These are phyloP conservation scores for Antitrichia curtipendula DNA, from an alignment of 225 moss, liverwort and hornwort species.

Conservation along the genomic window DNA sequence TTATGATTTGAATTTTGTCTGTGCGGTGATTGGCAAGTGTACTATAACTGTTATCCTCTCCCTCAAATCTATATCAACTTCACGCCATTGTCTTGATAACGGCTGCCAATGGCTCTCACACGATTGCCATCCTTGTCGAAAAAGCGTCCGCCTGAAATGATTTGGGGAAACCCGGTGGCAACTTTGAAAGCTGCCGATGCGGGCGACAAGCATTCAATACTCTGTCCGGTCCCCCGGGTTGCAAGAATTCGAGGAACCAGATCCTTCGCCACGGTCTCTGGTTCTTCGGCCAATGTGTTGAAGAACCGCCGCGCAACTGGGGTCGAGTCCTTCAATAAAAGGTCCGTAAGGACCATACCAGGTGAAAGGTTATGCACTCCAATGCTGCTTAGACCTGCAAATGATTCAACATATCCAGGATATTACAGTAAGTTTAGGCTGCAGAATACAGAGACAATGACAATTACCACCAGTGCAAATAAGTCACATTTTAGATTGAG, in stretches of 20 bases:
- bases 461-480: neutral
- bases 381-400: constrained; percentile 63
- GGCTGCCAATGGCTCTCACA: constrained; percentile 42
- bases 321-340: constrained; percentile 77
- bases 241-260: constrained; percentile 60
- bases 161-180: constrained; percentile 66
- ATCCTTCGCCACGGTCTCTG: constrained; percentile 68
- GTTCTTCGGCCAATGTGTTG: constrained; percentile 92
- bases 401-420: neutral
- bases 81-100: constrained; percentile 53
- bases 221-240: constrained; percentile 57
- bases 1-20: too few species aligned
- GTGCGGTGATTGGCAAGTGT: too few species aligned
- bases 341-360: constrained; percentile 80
- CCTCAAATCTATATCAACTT: neutral
- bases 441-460: neutral
- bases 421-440: neutral
- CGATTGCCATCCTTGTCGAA: constrained; percentile 94
- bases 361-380: constrained; percentile 98
- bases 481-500: neutral
- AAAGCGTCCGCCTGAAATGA: constrained; percentile 74
- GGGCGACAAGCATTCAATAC: constrained; percentile 64
- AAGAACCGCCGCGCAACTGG: constrained; percentile 82
- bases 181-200: constrained; percentile 68
- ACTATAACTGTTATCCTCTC: neutral